Base-by-base conservation (phyloP, 140 eudicot genomes). In the Senecio squalidus region DNA sequence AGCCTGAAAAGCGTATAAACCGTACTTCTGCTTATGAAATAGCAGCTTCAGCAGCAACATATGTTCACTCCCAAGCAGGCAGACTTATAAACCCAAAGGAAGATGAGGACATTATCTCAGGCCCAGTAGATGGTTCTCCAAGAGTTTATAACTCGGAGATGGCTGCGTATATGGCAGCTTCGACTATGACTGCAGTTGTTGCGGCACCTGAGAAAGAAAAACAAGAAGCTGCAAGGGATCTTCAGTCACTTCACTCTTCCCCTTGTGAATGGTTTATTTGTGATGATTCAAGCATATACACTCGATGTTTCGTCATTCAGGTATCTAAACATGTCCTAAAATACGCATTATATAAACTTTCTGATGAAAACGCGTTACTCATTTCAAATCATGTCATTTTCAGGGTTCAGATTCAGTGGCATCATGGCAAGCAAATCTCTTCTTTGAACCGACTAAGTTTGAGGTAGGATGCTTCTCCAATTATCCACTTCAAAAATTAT, bases 201-300 rank as follows among this genome's bases (percentile, higher is more conserved):
- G 96, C 96, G 2, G 98, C 96, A 16, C 80, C 78, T 13, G 96
- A 91, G 74, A 68, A 82, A 49, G 86, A 86, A 49, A 91, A 81
- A 57, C 86, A 81, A 55, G 84, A 81, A 63, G 96, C 87, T 18
- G 95, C 94, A 17, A 76, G 52, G 58, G 82, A 84, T 43, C 89
- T 91, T 28, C 93, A 83, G 59, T 78, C 96, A 26, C 84, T 81
- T 55, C 82, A 81, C 21, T 83, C 91, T 1, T 81, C 98, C 1
- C 94, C 96, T 23, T 87, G 95, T 45, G 95, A 91, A 60, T 91
- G 98, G 98, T 91, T 81, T 61, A 78, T 91, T 10, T 86, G 98
- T 33, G 98, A 91, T 68, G 96, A 86, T 73, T 43, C 88, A 1
- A 72, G 72, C 55, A 84, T 76, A 68, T 82, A 78, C 49, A 84